Evolutionary conservation across 768 basidiomycete species (phyloP).

Genomic region (Podaxis sp.): DNA sequence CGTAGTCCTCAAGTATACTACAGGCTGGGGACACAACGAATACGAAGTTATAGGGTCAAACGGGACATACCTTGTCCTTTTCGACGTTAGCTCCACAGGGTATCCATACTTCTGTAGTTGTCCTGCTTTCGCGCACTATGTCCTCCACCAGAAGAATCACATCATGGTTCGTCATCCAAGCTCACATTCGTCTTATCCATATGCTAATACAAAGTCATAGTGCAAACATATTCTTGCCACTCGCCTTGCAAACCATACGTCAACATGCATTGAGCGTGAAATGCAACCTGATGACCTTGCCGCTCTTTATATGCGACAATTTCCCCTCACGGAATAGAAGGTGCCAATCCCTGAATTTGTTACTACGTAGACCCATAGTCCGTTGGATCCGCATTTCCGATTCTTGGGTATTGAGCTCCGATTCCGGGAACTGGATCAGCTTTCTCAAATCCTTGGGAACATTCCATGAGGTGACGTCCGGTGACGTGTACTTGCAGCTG

Average conservation of each 20-base stretch:
- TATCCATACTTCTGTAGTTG: conserved; percentile 69
- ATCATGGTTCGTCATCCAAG: conserved; percentile 50
- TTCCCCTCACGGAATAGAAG: conserved; percentile 18
- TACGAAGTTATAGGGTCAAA: conserved; percentile 72
- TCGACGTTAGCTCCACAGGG: conserved; percentile 39
- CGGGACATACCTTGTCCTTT: conserved; percentile 57
- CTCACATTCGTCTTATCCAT: not conserved
- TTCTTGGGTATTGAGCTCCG: not conserved
- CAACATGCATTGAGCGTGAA: conserved; percentile 49
- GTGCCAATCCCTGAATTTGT: not conserved
- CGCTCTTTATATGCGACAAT: conserved; percentile 37
- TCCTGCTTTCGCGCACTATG: conserved; percentile 67
- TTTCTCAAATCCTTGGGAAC: too few relatives aligned
- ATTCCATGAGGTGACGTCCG: not conserved
- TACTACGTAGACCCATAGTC: not conserved
- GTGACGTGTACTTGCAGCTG: not conserved
- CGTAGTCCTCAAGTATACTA: conserved; percentile 53
- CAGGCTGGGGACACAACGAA: conserved; percentile 55
- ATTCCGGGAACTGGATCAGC: too few relatives aligned
- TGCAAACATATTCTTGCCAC: conserved; percentile 81
- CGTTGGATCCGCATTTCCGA: not conserved
- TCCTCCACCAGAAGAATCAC: conserved; percentile 59
- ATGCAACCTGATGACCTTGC: conserved; percentile 50
- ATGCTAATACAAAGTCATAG: conserved; percentile 33
- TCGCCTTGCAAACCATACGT: conserved; percentile 55